phyloP scores from a whole-genome alignment of 768 basidiomycete species.

The Suillus weaverae region DNA sequence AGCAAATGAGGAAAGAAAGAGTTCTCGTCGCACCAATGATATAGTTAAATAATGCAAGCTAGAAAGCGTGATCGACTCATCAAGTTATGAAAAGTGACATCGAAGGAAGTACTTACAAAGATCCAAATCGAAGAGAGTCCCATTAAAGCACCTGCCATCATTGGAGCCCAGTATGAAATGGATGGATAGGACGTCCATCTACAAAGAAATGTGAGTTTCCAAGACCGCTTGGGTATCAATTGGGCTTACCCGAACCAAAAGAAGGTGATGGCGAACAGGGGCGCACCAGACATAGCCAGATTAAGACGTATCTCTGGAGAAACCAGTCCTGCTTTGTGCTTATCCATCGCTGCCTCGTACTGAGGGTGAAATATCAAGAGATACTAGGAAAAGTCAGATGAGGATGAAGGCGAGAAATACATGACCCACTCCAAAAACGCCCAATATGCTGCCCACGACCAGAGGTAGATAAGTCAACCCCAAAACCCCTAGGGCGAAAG shows the following conservation, averaged over 20 bases:
- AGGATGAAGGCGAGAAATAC: background rate
- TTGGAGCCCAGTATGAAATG: background rate
- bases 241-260: background rate
- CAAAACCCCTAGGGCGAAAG: background rate
- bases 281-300: background rate
- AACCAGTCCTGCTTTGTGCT: background rate
- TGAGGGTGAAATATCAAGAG: background rate
- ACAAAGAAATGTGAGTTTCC: background rate
- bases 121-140: background rate
- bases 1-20: background rate
- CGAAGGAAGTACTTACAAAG: background rate
- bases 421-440: background rate
- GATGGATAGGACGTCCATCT: background rate
- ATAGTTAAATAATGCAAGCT: background rate
- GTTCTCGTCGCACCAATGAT: background rate
- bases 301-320: background rate
- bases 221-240: background rate
- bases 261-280: background rate
- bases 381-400: background rate
- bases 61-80: background rate
- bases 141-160: background rate
- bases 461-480: background rate
- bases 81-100: background rate
- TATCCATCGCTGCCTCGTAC: background rate
- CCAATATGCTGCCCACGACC: background rate